Percentiles rank a stretch among this genome's conserved stretches.
These are phyloP conservation scores for Phaeosphaeria sp. DNA, from an alignment of 2,329 filamentous ascomycete species.

Conservation along the genomic window DNA sequence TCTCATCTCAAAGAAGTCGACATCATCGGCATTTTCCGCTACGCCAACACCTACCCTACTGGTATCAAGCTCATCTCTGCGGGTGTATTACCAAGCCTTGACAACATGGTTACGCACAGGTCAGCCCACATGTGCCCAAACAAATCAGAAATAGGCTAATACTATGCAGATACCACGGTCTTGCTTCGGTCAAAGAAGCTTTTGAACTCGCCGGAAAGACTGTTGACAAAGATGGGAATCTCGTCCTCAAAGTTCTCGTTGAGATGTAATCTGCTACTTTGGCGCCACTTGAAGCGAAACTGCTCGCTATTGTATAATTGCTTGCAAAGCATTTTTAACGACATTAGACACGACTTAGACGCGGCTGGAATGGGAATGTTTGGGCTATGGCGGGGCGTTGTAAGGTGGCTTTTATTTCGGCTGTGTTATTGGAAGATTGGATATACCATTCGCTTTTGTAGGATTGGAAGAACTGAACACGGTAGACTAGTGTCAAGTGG, in stretches of 20 bases:
- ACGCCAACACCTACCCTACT: slow-evolving; percentile 62
- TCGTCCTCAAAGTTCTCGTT: slow-evolving; percentile 60
- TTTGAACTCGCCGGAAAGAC: slow-evolving; percentile 60
- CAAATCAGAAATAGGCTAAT: neutral
- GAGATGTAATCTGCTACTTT: slow-evolving; percentile 28
- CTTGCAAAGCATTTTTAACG: slow-evolving; percentile 5
- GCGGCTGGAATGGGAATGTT: slow-evolving; percentile 1
- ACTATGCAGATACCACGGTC: slow-evolving; percentile 46
- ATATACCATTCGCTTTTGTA: slow-evolving; percentile 22
- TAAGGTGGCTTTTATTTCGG: slow-evolving; percentile 2
- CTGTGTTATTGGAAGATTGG: slow-evolving; percentile 6
- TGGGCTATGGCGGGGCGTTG: slow-evolving; percentile 17
- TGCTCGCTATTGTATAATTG: slow-evolving; percentile 8
- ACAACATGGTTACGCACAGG: slow-evolving; percentile 60
- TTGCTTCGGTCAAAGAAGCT: slow-evolving; percentile 58
- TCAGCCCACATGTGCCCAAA: neutral
- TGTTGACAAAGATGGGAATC: slow-evolving; percentile 57
- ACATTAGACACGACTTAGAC: slow-evolving; percentile 16
- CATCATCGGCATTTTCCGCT: slow-evolving; percentile 64
- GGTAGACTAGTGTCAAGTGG: neutral
- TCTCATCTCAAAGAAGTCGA: slow-evolving; percentile 64
- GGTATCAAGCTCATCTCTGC: slow-evolving; percentile 61
- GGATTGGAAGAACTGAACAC: neutral
- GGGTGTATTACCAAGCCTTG: slow-evolving; percentile 57
- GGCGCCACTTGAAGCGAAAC: neutral